These are phyloP conservation scores for Sideroxylon spinosum DNA, from an alignment of 179 eudicot species.

Conservation along the genomic window DNA sequence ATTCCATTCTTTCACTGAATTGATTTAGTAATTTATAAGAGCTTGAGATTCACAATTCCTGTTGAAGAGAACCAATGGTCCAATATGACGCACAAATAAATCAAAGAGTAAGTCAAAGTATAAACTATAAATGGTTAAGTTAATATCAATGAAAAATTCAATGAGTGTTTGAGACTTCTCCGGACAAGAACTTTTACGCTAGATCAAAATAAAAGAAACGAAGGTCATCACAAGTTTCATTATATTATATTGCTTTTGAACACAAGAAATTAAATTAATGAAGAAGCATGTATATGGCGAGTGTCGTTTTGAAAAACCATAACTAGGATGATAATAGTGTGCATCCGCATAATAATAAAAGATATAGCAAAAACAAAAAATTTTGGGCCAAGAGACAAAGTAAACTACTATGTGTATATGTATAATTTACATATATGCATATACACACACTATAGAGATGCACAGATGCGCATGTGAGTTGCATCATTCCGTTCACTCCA, in stretches of 20 bases:
- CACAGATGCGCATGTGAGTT: too few species aligned
- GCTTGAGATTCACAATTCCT: background rate
- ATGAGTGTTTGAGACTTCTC: background rate
- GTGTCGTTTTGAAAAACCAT: background rate
- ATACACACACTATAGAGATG: too few species aligned
- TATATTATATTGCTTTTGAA: background rate
- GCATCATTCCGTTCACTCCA: too few species aligned
- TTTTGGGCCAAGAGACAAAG: too few species aligned
- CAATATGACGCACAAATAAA: background rate
- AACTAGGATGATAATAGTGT: too few species aligned
- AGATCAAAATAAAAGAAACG: background rate
- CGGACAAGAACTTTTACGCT: background rate
- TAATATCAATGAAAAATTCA: background rate
- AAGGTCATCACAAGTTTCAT: background rate
- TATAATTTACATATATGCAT: too few species aligned
- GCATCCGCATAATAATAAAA: too few species aligned
- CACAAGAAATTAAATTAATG: background rate
- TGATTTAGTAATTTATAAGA: slow-evolving; percentile 8
- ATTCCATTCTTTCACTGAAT: slow-evolving; percentile 16
- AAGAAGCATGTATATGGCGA: background rate
- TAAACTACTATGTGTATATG: too few species aligned
- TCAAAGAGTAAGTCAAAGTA: background rate
- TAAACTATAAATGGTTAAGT: background rate
- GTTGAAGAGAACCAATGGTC: slow-evolving; percentile 8
- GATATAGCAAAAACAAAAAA: too few species aligned